Conservation (phyloP, 495 filamentous ascomycete genomes). For the Jackrogersella minutella region DNA sequence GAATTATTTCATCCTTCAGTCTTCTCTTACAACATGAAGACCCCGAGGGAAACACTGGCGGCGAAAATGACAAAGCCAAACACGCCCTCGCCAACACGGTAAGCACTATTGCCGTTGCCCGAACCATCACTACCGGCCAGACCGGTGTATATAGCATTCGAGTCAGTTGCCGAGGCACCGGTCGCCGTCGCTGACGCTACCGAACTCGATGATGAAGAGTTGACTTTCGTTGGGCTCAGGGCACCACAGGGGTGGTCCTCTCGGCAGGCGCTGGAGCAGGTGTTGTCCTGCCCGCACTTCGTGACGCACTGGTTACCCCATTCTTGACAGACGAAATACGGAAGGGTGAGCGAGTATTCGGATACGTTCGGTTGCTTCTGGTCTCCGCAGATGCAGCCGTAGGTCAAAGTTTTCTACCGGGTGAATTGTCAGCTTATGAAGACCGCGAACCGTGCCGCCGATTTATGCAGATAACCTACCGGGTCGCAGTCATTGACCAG, state of each 20-base stretch:
- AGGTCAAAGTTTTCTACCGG: slow-evolving; percentile 68
- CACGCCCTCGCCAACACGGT: slow-evolving; percentile 31
- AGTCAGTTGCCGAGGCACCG: slow-evolving; percentile 46
- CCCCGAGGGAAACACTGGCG: slow-evolving; percentile 40
- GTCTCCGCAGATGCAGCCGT: slow-evolving; percentile 80
- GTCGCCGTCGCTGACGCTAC: slow-evolving; percentile 51
- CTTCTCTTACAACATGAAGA: slow-evolving; percentile 39
- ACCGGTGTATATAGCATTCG: slow-evolving; percentile 57
- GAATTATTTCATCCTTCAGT: not conserved
- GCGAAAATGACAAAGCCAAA: slow-evolving; percentile 39
- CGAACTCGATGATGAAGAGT: slow-evolving; percentile 62
- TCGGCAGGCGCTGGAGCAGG: slow-evolving; percentile 71
- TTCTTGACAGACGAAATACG: slow-evolving; percentile 82
- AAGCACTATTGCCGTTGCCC: slow-evolving; percentile 29
- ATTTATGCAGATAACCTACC: slow-evolving; percentile 59
- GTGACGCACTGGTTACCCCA: slow-evolving; percentile 74
- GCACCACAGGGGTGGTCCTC: slow-evolving; percentile 82
- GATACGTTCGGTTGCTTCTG: slow-evolving; percentile 74
- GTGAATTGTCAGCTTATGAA: slow-evolving; percentile 23
- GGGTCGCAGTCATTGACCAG: slow-evolving; percentile 72
- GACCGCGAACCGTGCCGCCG: not conserved
- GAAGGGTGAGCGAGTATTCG: slow-evolving; percentile 85
- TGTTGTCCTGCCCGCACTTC: slow-evolving; percentile 64
- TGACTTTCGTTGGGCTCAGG: slow-evolving; percentile 68
- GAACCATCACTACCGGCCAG: slow-evolving; percentile 52